Evolutionary conservation across 129 eudicot genomes (phyloP), one percentile per base, ranked within the genome.

Genomic region (Arctium lappa): DNA sequence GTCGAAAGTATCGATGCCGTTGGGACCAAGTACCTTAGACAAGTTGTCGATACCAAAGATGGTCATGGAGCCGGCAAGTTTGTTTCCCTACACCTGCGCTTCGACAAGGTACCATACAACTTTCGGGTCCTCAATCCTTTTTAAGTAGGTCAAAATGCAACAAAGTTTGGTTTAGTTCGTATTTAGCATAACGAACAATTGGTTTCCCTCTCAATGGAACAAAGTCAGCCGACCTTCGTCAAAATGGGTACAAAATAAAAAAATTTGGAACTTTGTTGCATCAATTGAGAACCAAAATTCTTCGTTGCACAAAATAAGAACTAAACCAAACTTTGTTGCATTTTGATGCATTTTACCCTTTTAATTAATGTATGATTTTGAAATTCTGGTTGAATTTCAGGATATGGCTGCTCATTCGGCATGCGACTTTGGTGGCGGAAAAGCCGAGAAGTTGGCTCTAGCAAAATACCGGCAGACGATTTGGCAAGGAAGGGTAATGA

Each of bases 361-460:
- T 48, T 44, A 44, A 44, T 44, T 44, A 44, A 44, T 44, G 53
- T 44, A 44, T 10, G 4, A 48, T 50, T 13, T 50, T 5, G 68
- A 60, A 60, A 60, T 60, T 16, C 7, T 8, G 29, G 66, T 60
- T 60, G 22, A 34, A 65, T 69, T 81, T 79, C 86, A 95, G 99
- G 99, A 95, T 84, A 95, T 95, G 99, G 99, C 99, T 56, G 99
- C 99, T 30, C 99, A 95, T 86, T 95, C 99, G 13, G 99, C 99
- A 48, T 95, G 99, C 29, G 99, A 95, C 78, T 95, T 95, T 87
- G 99, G 99, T 76, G 99, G 99, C 11, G 99, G 99, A 69, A 95
- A 91, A 86, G 97, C 98, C 69, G 99, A 95, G 80, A 93, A 90
- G 65, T 37, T 93, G 79, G 97, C 99, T n/a, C 85, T 95, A 22